Conservation (phyloP, 148 eudicot species). For the Vaccinium macrocarpon region DNA sequence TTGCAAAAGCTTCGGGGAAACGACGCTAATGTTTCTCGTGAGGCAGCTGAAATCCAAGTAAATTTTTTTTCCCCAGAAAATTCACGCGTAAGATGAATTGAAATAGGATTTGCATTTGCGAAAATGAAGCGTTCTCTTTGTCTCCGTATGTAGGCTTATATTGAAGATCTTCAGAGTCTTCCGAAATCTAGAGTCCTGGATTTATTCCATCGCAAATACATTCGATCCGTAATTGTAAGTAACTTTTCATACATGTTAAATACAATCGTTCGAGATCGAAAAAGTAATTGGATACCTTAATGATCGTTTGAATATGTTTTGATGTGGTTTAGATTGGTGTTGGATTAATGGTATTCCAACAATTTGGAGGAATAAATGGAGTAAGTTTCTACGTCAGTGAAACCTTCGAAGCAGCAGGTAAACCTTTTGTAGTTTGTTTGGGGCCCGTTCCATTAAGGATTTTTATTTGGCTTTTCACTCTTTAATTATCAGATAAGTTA, state of each 20-base stretch:
- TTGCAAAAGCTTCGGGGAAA: conserved; percentile 63
- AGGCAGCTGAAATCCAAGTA: conserved; percentile 70
- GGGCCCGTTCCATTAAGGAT: too few relatives aligned
- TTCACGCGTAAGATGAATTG: background rate
- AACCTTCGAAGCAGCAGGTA: conserved; percentile 68
- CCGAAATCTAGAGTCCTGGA: conserved; percentile 59
- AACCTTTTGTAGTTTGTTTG: background rate
- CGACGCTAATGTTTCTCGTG: conserved; percentile 56
- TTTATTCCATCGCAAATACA: conserved; percentile 52
- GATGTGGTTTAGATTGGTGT: conserved; percentile 57
- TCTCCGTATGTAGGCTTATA: conserved; percentile 56
- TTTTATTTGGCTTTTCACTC: too few relatives aligned
- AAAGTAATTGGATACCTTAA: background rate
- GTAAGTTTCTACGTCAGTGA: conserved; percentile 67
- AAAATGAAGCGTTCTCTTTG: background rate
- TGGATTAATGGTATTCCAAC: conserved; percentile 84
- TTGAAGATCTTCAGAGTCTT: conserved; percentile 36
- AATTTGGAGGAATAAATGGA: conserved; percentile 81
- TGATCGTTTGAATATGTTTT: background rate
- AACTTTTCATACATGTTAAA: background rate
- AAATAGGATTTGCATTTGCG: background rate
- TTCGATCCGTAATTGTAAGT: conserved; percentile 69
- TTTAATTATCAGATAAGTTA: too few relatives aligned
- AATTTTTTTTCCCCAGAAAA: background rate
- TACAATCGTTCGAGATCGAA: background rate